Evolutionary conservation across 352 stramenopile species (phyloP).

Genomic region (Plasmopara muralis): DNA sequence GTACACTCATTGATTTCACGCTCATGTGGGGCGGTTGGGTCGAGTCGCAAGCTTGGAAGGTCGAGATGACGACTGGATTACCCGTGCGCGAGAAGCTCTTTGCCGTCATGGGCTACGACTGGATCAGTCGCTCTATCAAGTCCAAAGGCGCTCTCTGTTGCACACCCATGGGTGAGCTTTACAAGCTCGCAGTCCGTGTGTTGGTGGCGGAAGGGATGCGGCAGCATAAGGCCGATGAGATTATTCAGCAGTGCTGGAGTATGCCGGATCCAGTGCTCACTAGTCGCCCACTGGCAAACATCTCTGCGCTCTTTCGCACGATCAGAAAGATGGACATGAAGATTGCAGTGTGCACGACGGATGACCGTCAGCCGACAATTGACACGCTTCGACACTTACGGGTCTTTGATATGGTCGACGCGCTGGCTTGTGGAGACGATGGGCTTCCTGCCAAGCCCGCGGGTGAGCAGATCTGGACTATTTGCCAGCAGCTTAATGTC

Average conservation of each 20-base stretch:
- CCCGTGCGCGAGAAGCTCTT: constrained; percentile 82
- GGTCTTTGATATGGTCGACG: constrained; percentile 72
- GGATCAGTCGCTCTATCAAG: constrained; percentile 71
- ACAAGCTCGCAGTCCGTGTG: constrained; percentile 73
- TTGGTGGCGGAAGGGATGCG: constrained; percentile 68
- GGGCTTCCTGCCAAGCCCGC: constrained; percentile 74
- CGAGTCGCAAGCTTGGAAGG: constrained; percentile 75
- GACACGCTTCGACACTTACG: constrained; percentile 71
- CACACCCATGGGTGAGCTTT: constrained; percentile 80
- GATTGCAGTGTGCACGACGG: constrained; percentile 84
- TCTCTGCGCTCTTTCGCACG: constrained; percentile 70
- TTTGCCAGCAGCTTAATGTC: constrained; percentile 71
- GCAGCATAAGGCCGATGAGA: constrained; percentile 42
- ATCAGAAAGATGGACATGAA: constrained; percentile 85
- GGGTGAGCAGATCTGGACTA: constrained; percentile 79
- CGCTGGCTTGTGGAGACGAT: constrained; percentile 74
- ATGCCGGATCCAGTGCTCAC: constrained; percentile 76
- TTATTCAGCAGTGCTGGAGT: constrained; percentile 76
- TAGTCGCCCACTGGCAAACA: constrained; percentile 63
- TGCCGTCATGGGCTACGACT: constrained; percentile 84
- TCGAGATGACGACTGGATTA: constrained; percentile 77
- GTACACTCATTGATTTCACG: constrained; percentile 87
- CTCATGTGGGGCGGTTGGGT: constrained; percentile 87
- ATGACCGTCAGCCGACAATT: constrained; percentile 73
- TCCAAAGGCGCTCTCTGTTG: constrained; percentile 79